Evolutionary conservation across 306 rosid species (phyloP).

Genomic region (Lagenaria siceraria): DNA sequence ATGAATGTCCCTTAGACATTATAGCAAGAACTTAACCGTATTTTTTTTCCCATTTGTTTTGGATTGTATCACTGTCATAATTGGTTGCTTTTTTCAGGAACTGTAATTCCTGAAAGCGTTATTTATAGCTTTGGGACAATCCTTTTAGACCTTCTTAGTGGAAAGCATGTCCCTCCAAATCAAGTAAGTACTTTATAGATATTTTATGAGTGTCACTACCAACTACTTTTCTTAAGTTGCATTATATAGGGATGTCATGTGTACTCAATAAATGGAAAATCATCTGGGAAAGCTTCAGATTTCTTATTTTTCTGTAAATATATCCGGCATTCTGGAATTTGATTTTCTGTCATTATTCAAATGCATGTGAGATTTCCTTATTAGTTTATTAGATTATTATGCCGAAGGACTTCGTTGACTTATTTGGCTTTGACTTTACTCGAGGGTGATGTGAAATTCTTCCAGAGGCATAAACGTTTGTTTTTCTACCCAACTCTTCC

Average conservation of each 20-base stretch:
- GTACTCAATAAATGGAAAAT: too few relatives aligned
- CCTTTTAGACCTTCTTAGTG: conserved; percentile 71
- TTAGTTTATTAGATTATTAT: too few relatives aligned
- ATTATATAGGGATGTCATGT: background rate
- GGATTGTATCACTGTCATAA: background rate
- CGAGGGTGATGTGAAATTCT: too few relatives aligned
- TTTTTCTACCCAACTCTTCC: too few relatives aligned
- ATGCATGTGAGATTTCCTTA: too few relatives aligned
- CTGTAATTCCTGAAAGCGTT: conserved; percentile 68
- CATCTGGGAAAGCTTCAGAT: too few relatives aligned
- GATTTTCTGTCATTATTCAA: too few relatives aligned
- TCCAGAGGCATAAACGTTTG: too few relatives aligned
- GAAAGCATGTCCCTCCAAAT: conserved; percentile 77
- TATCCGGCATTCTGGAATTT: too few relatives aligned
- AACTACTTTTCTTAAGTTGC: background rate
- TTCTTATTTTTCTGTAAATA: too few relatives aligned
- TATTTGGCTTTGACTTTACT: too few relatives aligned
- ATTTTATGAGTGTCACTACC: background rate
- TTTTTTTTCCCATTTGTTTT: background rate
- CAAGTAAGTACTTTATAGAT: conserved; percentile 36
- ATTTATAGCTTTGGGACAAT: conserved; percentile 76
- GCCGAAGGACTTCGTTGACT: too few relatives aligned
- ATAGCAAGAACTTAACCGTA: background rate
- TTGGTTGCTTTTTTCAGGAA: conserved; percentile 26
- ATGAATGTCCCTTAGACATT: background rate